phyloP scores from a whole-genome alignment of 179 eudicot genomes.

The Carnegiea gigantea region DNA sequence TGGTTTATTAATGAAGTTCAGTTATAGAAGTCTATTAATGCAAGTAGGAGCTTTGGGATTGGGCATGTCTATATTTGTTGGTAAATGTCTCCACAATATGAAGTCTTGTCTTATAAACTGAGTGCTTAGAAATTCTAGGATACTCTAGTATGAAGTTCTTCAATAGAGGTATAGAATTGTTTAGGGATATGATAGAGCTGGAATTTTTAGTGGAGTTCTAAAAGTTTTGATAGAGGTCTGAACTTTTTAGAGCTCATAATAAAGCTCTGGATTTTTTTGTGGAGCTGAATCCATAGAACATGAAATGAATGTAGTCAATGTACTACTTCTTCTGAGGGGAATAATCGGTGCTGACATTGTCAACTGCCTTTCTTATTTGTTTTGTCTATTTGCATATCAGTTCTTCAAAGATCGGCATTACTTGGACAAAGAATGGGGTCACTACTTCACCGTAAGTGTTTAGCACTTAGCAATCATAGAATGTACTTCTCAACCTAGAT shows the following conservation, averaged over 20 bases:
- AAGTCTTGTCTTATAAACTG: not conserved
- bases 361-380: slow-evolving; percentile 1
- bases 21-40: too few species aligned
- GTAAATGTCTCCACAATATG: too few species aligned
- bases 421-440: slow-evolving; percentile 98
- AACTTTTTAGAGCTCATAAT: not conserved
- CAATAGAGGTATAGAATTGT: too few species aligned
- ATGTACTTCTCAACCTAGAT: not conserved
- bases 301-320: not conserved
- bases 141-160: not conserved
- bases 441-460: slow-evolving; percentile 71
- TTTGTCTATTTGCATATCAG: slow-evolving; percentile 39
- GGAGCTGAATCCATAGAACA: not conserved
- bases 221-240: not conserved
- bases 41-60: too few species aligned
- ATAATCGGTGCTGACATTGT: not conserved
- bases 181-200: not conserved
- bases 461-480: slow-evolving; percentile 37
- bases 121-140: not conserved
- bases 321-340: not conserved
- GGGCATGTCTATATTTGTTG: too few species aligned
- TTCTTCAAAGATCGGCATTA: slow-evolving; percentile 98
- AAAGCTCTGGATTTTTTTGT: not conserved
- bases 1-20: too few species aligned
- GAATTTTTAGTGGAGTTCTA: not conserved